Conservation (phyloP, 345 rosid genomes). For the sweet orange (Citrus sinensis) region DVS_A1.0 CM039165.1:29381001-29381500, state of each 20-base stretch:
- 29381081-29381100: background rate
- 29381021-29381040: background rate
- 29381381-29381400: background rate
- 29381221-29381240: slow-evolving; percentile 51
- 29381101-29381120: slow-evolving; percentile 5
- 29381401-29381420: background rate
- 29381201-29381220: slow-evolving; percentile 27
- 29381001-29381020: background rate
- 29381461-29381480: background rate
- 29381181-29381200: slow-evolving; percentile 28
- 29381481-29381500: background rate
- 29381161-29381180: background rate
- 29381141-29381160: background rate
- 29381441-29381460: background rate
- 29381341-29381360: background rate
- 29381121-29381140: background rate
- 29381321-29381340: background rate
- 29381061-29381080: slow-evolving; percentile 26
- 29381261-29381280: too few relatives aligned
- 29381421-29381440: background rate
- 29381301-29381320: rapidly evolving
- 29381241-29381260: slow-evolving; percentile 15
- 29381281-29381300: too few relatives aligned
- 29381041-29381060: background rate
- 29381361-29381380: background rate